Evolutionary conservation across 306 rosid species (phyloP), one percentile per base, ranked within the genome.

Genomic region (Gastrolobium bilobum): DNA sequence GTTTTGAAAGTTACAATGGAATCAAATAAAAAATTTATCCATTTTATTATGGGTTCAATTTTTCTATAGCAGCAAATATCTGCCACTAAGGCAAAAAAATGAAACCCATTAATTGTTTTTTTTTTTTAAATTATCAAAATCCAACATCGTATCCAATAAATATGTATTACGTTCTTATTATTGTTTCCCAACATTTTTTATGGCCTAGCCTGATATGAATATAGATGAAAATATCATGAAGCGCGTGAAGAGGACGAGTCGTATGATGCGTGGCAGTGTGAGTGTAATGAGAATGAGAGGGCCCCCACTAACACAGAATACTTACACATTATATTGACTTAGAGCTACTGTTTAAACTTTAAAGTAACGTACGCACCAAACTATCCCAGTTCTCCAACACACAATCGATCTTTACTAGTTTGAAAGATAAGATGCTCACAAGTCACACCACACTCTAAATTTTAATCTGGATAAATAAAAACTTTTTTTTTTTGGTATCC

Each of bases 251-350:
- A 20, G 0, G 50, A 77, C 26, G 46, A 0, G 13, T n/a, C 1
- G 26, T 8, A 0, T 8, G 30, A 42, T 2, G 54, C 0, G 46
- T 39, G 74, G 1, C 5, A 0, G n/a, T 37, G 54, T 71, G 20
- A 4, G 10, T 43, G 0, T 46, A 30, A 29, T 34, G 14, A 40
- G 78, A 63, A 37, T 37, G 6, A n/a, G 31, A 46, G 2, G 39
- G 47, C 15, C 57, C 65, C 68, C 59, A 64, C 39, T 66, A n/a
- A 43, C n/a, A 37, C 4, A 11, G 62, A 51, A 52, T 71, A 71
- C 31, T 51, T 51, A 20, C 42, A 78, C 68, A 57, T 78, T 69
- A 2, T 59, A 70, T 71, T 79, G 78, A 70, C 77, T 70, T 57
- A 3, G 61, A 33, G n/a, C 11, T 33, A 34, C 37, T 15, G 33